Evolutionary conservation across 495 filamentous ascomycete species (phyloP).

Genomic region (Penicillium argentinense): DNA sequence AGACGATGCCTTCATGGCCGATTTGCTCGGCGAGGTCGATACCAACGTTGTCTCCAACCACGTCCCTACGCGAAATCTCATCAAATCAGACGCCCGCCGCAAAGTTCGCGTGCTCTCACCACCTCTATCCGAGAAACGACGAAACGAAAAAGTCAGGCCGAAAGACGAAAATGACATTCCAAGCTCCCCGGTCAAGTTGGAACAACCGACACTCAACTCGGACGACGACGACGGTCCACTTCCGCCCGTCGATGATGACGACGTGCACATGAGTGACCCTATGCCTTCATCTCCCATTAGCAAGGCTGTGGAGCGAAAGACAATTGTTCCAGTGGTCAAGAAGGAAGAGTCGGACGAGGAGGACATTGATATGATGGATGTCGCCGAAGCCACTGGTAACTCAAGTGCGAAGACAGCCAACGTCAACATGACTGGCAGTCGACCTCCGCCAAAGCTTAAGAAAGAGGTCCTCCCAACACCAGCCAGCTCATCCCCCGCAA

Average conservation of each 20-base stretch:
- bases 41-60: constrained; percentile 66
- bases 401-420: constrained; percentile 63
- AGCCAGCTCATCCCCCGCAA: constrained; percentile 72
- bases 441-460: constrained; percentile 74
- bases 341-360: constrained; percentile 66
- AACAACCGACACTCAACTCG: constrained; percentile 36
- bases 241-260: constrained; percentile 51
- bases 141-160: constrained; percentile 44
- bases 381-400: constrained; percentile 68
- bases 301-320: constrained; percentile 76
- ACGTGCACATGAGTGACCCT: constrained; percentile 82
- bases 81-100: constrained; percentile 71
- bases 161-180: constrained; percentile 45
- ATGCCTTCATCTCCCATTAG: constrained; percentile 83
- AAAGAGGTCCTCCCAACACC: constrained; percentile 66
- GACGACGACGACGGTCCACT: constrained; percentile 56
- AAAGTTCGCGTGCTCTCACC: constrained; percentile 82
- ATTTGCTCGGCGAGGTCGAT: constrained; percentile 87
- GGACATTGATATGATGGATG: constrained; percentile 83
- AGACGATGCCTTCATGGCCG: constrained; percentile 80
- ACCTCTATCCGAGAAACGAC: constrained; percentile 50
- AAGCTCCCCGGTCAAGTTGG: constrained; percentile 26
- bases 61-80: constrained; percentile 56
- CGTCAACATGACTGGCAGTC: constrained; percentile 84
- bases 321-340: constrained; percentile 54